Evolutionary conservation across 495 filamentous ascomycete species (phyloP), one percentile per base, ranked within the genome.

Genomic region (Hypomontagnella submonticulosa): DNA sequence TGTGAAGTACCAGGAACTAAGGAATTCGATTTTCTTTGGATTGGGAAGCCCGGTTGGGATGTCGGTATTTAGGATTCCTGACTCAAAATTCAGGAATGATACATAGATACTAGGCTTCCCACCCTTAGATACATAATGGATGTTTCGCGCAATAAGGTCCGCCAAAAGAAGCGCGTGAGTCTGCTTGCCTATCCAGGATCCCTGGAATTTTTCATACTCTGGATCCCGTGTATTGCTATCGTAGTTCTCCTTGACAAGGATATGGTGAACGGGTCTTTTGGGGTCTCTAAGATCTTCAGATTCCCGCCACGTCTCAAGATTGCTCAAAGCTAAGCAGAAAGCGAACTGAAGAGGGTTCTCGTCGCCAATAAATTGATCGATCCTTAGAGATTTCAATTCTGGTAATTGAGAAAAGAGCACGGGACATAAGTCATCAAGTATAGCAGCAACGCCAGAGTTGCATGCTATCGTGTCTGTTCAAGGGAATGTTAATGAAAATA

Each of bases 141-240:
- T 20, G 1, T 60, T 63, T 15, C 55, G 49, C 7, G 55, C 19
- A 23, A 64, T 41, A 37, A 59, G 38, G 1, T 42, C 23, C 27
- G 27, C 18, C 0, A 64, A 34, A 10, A 69, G 49, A 46, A 69
- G 66, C 9, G 49, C 41, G 18, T 60, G 55, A 1, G 49, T 64
- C 42, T 64, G 60, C 8, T 53, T 52, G 19, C 44, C 56, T 33
- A 64, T 57, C 66, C 60, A 69, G 1, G 50, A 63, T 3, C 43
- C 20, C 19, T 54, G 53, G 16, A 54, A 58, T 7, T 19, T 60
- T 3, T 52, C 54, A n/a, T 59, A 50, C 7, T 47, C 54, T n/a
- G 36, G 36, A 18, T 38, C 49, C 1, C 44, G n/a, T 10, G 27
- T 19, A 8, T 11, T 7, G 37, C 49, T 43, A 4, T 60, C 49